These are phyloP conservation scores for Neurospora sp. DNA, from an alignment of 495 filamentous ascomycete species.

Conservation along the genomic window DNA sequence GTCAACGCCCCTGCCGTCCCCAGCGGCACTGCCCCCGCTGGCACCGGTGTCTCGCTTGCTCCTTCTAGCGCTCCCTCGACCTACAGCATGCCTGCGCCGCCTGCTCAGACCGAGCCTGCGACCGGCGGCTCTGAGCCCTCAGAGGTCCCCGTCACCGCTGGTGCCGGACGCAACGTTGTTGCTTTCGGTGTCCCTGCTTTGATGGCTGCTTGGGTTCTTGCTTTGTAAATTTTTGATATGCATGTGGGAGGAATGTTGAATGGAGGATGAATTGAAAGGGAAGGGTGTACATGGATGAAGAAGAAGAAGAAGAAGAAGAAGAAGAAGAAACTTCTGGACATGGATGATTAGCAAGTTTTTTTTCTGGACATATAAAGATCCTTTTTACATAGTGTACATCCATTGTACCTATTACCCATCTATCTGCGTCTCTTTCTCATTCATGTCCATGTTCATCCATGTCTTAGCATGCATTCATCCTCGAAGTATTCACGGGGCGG, in stretches of 20 bases:
- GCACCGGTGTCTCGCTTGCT: neutral
- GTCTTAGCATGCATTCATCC: neutral
- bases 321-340: neutral
- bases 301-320: neutral
- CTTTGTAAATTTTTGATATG: constrained; percentile 6
- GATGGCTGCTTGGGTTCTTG: constrained; percentile 15
- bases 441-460: neutral
- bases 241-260: neutral
- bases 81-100: constrained; percentile 5
- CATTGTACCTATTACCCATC: neutral
- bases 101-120: constrained; percentile 1
- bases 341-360: neutral
- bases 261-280: neutral
- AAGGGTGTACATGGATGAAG: neutral
- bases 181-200: constrained; percentile 15
- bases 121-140: neutral
- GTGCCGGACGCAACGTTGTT: constrained; percentile 19
- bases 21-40: neutral
- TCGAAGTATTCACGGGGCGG: neutral
- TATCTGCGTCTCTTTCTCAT: neutral
- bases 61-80: neutral
- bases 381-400: neutral
- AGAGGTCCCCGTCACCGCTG: constrained; percentile 12
- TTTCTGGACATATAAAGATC: neutral
- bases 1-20: constrained; percentile 16